Evolutionary conservation across 257 asterid species (phyloP).

Genomic region (Lycium ferocissimum): DNA sequence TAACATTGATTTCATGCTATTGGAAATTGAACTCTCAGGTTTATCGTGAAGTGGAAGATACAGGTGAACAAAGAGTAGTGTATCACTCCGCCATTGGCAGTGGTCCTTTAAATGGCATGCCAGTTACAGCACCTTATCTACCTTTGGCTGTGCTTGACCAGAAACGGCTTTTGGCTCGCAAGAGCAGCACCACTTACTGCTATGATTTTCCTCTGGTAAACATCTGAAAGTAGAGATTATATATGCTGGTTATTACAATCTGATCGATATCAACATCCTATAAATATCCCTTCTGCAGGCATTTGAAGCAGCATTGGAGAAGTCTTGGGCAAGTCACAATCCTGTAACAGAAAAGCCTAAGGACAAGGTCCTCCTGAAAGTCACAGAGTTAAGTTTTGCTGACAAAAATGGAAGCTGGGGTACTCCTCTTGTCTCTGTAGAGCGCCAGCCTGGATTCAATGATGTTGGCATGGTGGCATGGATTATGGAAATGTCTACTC

Average conservation of each 20-base stretch:
- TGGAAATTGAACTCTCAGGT: constrained; percentile 56
- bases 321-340: constrained; percentile 61
- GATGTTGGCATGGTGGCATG: constrained; percentile 99
- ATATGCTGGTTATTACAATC: not conserved
- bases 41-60: constrained; percentile 85
- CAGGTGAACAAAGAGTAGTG: constrained; percentile 54
- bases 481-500: constrained; percentile 91
- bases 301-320: constrained; percentile 82
- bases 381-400: constrained; percentile 71
- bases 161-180: constrained; percentile 91
- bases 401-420: constrained; percentile 85
- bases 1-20: constrained; percentile 27
- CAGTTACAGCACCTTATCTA: constrained; percentile 73
- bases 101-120: constrained; percentile 80
- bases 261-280: constrained; percentile 31
- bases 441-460: constrained; percentile 75
- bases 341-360: constrained; percentile 55
- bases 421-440: constrained; percentile 73
- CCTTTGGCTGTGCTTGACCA: constrained; percentile 85
- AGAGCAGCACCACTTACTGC: constrained; percentile 93
- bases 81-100: constrained; percentile 66
- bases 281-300: constrained; percentile 59
- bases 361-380: constrained; percentile 56
- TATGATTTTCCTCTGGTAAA: constrained; percentile 97
- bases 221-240: not conserved